These are phyloP conservation scores for Beauveria asiatica DNA, from an alignment of 2,329 filamentous ascomycete species.

Conservation along the genomic window DNA sequence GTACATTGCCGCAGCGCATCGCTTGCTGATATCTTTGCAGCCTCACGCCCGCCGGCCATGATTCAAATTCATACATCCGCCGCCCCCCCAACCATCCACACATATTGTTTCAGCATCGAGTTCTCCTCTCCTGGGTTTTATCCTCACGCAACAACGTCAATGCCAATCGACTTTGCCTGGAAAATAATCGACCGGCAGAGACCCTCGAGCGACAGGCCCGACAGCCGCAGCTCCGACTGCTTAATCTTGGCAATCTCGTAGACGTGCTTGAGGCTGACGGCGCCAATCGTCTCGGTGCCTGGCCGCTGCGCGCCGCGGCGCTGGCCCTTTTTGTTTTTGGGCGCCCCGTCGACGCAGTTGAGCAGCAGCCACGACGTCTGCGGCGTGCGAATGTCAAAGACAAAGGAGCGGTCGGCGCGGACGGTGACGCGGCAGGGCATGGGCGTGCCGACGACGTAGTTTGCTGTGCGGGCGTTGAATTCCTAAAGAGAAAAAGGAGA, in stretches of 20 bases:
- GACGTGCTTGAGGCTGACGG: conserved; percentile 85
- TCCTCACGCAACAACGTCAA: conserved; percentile 56
- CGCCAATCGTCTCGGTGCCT: conserved; percentile 70
- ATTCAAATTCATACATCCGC: background rate
- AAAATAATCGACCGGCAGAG: conserved; percentile 66
- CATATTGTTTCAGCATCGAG: too few relatives aligned
- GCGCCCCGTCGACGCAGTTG: conserved; percentile 64
- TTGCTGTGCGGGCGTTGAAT: conserved; percentile 89
- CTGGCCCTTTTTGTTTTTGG: conserved; percentile 63
- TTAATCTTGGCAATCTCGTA: conserved; percentile 99
- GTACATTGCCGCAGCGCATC: background rate
- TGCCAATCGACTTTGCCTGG: conserved; percentile 67
- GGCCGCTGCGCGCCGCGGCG: conserved; percentile 70
- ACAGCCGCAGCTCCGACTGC: conserved; percentile 65
- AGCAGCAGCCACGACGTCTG: conserved; percentile 88
- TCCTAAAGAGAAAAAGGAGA: conserved; percentile 64
- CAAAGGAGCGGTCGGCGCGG: conserved; percentile 85
- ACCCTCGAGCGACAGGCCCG: conserved; percentile 61
- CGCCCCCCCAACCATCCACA: background rate
- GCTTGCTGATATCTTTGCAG: background rate
- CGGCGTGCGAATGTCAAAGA: conserved; percentile 87
- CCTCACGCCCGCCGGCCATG: background rate
- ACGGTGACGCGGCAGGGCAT: conserved; percentile 87
- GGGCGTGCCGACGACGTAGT: conserved; percentile 74
- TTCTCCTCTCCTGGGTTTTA: too few relatives aligned